Evolutionary conservation across 805 yeast species (phyloP).

Genomic region (Candida lessepsii): DNA sequence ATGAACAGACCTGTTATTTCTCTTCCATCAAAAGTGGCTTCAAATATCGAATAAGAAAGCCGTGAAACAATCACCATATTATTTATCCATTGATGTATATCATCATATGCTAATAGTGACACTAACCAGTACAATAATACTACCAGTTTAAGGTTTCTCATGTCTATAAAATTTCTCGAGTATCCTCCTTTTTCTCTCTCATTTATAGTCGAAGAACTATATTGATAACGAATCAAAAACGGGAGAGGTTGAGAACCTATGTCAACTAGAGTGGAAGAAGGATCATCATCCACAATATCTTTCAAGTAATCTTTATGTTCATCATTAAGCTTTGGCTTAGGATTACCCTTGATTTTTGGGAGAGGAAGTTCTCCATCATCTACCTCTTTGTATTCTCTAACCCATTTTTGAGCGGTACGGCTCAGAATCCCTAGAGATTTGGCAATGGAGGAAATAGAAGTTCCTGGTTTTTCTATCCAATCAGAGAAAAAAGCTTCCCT

Average conservation of each 20-base stretch:
- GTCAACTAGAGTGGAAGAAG: slow-evolving; percentile 10
- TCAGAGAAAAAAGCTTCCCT: slow-evolving; percentile 6
- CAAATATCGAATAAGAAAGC: neutral
- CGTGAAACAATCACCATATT: neutral
- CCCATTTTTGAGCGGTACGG: slow-evolving; percentile 11
- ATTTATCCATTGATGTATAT: slow-evolving; percentile 1
- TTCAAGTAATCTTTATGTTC: slow-evolving; percentile 6
- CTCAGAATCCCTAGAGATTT: slow-evolving; percentile 8
- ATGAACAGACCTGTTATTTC: slow-evolving; percentile 1
- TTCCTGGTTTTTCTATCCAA: slow-evolving; percentile 10
- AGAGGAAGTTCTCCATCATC: slow-evolving; percentile 9
- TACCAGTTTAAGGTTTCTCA: neutral
- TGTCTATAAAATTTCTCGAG: too few relatives aligned
- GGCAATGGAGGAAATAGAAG: slow-evolving; percentile 8
- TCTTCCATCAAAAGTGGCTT: slow-evolving; percentile 2
- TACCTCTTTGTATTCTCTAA: slow-evolving; percentile 9
- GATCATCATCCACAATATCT: slow-evolving; percentile 1
- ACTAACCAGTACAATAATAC: too few relatives aligned
- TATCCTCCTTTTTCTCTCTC: too few relatives aligned
- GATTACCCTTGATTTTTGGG: slow-evolving; percentile 7
- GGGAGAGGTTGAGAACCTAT: neutral
- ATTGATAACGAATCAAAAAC: too few relatives aligned
- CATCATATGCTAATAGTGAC: neutral
- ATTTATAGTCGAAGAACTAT: too few relatives aligned
- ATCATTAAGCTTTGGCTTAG: slow-evolving; percentile 8